Percentiles rank a stretch among this genome's conserved stretches.
Conservation (phyloP, 345 rosid genomes). For the Gossypium turneri region DNA sequence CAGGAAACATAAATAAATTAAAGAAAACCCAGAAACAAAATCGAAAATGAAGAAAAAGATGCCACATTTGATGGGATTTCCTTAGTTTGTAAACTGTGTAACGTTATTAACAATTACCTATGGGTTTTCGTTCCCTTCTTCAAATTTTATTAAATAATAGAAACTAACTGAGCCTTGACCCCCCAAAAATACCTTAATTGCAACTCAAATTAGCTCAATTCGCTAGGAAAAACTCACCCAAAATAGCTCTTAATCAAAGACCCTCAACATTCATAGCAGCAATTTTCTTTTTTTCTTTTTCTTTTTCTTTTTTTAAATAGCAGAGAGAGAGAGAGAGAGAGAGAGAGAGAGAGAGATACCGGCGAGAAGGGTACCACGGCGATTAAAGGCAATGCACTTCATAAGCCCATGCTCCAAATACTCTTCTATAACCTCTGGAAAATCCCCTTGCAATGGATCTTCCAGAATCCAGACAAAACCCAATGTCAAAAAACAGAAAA, state of each 20-base stretch:
- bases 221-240: not conserved
- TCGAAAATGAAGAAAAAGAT: not conserved
- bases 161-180: not conserved
- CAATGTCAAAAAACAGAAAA: not conserved
- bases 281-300: not conserved
- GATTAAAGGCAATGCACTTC: conserved; percentile 94
- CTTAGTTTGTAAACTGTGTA: not conserved
- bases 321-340: not conserved
- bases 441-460: conserved; percentile 99
- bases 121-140: not conserved
- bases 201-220: not conserved
- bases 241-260: not conserved
- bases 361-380: conserved; percentile 91
- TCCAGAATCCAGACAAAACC: not conserved
- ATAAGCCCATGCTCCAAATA: conserved; percentile 88
- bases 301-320: no score
- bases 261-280: not conserved
- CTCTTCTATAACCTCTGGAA: conserved; percentile 97
- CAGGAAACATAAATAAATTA: not conserved
- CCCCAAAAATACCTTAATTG: not conserved
- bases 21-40: not conserved
- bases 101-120: not conserved
- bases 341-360: conserved; percentile 34
- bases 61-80: not conserved
- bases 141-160: not conserved